These are phyloP conservation scores for Nannochloris sp. DNA, from an alignment of 139 green algal genomes.

Conservation along the genomic window DNA sequence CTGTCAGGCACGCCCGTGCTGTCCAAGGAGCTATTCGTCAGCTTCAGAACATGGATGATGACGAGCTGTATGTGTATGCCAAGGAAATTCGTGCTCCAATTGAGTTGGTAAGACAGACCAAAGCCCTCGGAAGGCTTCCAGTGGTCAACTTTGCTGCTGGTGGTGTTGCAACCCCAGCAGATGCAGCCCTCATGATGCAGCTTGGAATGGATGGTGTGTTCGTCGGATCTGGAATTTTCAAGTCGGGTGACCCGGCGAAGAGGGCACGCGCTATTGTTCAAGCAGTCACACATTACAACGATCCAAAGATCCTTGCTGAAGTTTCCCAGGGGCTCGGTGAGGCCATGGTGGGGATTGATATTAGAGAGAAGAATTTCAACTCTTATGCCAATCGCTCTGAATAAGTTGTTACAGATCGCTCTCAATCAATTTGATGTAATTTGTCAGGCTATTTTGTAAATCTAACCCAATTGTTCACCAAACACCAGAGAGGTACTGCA, in stretches of 20 bases:
- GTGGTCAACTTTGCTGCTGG: slow-evolving; percentile 99
- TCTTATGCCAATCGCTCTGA: slow-evolving; percentile 79
- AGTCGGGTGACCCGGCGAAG: slow-evolving; percentile 85
- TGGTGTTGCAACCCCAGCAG: slow-evolving; percentile 95
- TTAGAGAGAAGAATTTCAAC: slow-evolving; percentile 70
- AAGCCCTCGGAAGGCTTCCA: slow-evolving; percentile 76
- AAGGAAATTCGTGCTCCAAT: slow-evolving; percentile 95
- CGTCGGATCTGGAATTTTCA: slow-evolving; percentile 98
- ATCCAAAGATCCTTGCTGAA: slow-evolving; percentile 89
- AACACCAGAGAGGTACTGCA: slow-evolving; percentile 13
- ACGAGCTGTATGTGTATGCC: slow-evolving; percentile 98
- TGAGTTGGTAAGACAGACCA: slow-evolving; percentile 85
- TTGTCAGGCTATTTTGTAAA: slow-evolving; percentile 7
- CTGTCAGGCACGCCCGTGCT: slow-evolving; percentile 87
- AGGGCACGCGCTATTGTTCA: slow-evolving; percentile 94
- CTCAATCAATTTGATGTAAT: slow-evolving; percentile 7
- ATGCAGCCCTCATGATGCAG: slow-evolving; percentile 99
- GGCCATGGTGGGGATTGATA: slow-evolving; percentile 98
- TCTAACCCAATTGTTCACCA: slow-evolving; percentile 10
- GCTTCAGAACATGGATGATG: slow-evolving; percentile 96
- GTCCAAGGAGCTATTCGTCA: slow-evolving; percentile 90
- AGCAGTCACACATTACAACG: slow-evolving; percentile 98
- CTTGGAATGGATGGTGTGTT: slow-evolving; percentile 99
- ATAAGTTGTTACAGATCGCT: slow-evolving; percentile 25
- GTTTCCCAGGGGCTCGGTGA: slow-evolving; percentile 84